Evolutionary conservation across 2,329 filamentous ascomycete genomes (phyloP).

Genomic region (Clarireedia paspali): DNA sequence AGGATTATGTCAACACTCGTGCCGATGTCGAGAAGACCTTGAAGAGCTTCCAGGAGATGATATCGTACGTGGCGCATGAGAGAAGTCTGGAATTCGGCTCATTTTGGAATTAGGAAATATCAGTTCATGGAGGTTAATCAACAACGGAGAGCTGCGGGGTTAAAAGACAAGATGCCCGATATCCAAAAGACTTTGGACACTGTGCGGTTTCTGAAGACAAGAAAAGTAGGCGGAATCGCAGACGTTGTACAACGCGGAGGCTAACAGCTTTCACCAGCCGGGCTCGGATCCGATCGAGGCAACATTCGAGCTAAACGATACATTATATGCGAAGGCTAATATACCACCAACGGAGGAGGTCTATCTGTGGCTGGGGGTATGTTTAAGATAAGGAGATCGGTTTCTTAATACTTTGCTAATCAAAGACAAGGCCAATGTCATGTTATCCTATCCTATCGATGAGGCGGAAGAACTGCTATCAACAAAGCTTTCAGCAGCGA

Average conservation of each 20-base stretch:
- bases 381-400: slow-evolving; percentile 23
- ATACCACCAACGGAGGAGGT: slow-evolving; percentile 83
- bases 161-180: slow-evolving; percentile 94
- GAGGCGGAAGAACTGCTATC: slow-evolving; percentile 76
- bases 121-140: slow-evolving; percentile 99
- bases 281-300: slow-evolving; percentile 69
- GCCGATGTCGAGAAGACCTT: slow-evolving; percentile 74
- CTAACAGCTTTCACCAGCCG: slow-evolving; percentile 21
- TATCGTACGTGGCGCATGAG: slow-evolving; percentile 51
- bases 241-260: not conserved
- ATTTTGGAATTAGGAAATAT: slow-evolving; percentile 67
- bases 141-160: slow-evolving; percentile 68
- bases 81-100: not conserved
- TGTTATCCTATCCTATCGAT: slow-evolving; percentile 87
- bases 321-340: slow-evolving; percentile 80
- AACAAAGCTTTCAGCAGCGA: slow-evolving; percentile 71
- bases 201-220: slow-evolving; percentile 73
- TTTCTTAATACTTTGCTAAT: slow-evolving; percentile 12
- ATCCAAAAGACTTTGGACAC: slow-evolving; percentile 94
- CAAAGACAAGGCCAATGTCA: slow-evolving; percentile 71
- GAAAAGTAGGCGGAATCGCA: slow-evolving; percentile 46
- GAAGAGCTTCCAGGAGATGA: slow-evolving; percentile 87
- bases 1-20: slow-evolving; percentile 75
- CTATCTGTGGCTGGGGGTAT: slow-evolving; percentile 89
- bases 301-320: slow-evolving; percentile 95